Evolutionary conservation across 2,329 filamentous ascomycete species (phyloP).

Genomic region (Microdochium trichocladiopsis): DNA sequence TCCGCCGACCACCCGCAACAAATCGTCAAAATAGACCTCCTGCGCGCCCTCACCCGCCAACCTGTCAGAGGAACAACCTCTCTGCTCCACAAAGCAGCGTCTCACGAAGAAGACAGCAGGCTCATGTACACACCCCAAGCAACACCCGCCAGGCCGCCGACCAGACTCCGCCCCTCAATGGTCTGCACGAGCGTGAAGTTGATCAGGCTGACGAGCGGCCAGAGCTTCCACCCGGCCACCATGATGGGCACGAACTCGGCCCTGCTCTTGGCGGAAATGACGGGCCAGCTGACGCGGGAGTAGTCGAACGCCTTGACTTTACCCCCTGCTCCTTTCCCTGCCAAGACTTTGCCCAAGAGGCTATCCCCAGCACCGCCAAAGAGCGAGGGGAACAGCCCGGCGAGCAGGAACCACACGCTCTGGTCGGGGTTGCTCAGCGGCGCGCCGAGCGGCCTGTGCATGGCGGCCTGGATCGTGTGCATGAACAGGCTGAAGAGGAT

Average conservation of each 20-base stretch:
- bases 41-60: too few species aligned
- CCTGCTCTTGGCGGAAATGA: constrained; percentile 33
- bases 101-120: constrained; percentile 36
- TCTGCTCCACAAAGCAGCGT: too few species aligned
- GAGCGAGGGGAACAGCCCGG: constrained; percentile 15
- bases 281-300: constrained; percentile 32
- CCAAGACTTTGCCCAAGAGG: background rate
- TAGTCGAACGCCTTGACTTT: constrained; percentile 35
- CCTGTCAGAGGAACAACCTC: too few species aligned
- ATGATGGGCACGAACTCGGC: constrained; percentile 59
- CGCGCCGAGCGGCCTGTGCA: constrained; percentile 23
- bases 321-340: constrained; percentile 16
- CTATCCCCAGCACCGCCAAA: background rate
- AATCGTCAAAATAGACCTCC: too few species aligned
- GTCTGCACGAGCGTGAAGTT: constrained; percentile 65
- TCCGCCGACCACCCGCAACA: too few species aligned
- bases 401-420: constrained; percentile 18
- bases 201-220: constrained; percentile 62
- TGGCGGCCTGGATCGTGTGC: constrained; percentile 45
- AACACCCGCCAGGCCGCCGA: constrained; percentile 66
- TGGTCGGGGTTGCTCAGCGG: constrained; percentile 25
- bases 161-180: constrained; percentile 62
- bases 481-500: constrained; percentile 45
- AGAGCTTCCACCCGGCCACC: constrained; percentile 63
- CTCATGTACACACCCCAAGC: constrained; percentile 72